phyloP scores from a whole-genome alignment of 192 early-diverging fungal genomes.

The Gorgonomyces haynaldii region DNA sequence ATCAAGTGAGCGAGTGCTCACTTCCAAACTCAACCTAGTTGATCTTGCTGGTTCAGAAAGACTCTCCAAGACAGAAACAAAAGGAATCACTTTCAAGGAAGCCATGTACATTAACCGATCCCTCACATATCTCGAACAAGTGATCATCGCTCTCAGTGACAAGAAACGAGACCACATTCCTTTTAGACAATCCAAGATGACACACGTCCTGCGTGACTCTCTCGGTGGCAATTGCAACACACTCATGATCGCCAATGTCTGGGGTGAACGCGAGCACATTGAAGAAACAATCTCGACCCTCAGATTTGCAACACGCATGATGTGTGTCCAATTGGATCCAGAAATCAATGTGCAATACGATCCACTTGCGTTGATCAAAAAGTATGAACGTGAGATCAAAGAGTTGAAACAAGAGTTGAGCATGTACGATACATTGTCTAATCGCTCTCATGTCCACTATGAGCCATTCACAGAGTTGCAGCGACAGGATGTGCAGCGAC shows the following conservation, averaged over 20 bases:
- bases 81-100: slow-evolving; percentile 43
- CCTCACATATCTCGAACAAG: slow-evolving; percentile 51
- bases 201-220: slow-evolving; percentile 47
- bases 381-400: slow-evolving; percentile 46
- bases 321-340: slow-evolving; percentile 47
- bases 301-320: slow-evolving; percentile 54
- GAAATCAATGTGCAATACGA: slow-evolving; percentile 50
- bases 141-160: slow-evolving; percentile 50
- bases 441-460: slow-evolving; percentile 48
- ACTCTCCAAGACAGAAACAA: slow-evolving; percentile 48
- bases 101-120: slow-evolving; percentile 59
- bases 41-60: slow-evolving; percentile 50
- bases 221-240: slow-evolving; percentile 55
- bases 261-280: slow-evolving; percentile 40
- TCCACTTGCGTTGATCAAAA: slow-evolving; percentile 50
- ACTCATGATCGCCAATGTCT: slow-evolving; percentile 49
- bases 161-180: slow-evolving; percentile 53
- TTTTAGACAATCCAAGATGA: slow-evolving; percentile 52
- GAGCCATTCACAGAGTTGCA: slow-evolving; percentile 42
- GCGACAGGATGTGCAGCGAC: slow-evolving; percentile 30
- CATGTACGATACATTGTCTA: slow-evolving; percentile 47
- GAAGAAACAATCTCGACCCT: slow-evolving; percentile 58
- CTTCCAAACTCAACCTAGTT: slow-evolving; percentile 47
- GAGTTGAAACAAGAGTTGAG: slow-evolving; percentile 53
- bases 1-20: slow-evolving; percentile 42